Conservation (phyloP, 2,329 filamentous ascomycete species). For the Fusarium sp. region DNA sequence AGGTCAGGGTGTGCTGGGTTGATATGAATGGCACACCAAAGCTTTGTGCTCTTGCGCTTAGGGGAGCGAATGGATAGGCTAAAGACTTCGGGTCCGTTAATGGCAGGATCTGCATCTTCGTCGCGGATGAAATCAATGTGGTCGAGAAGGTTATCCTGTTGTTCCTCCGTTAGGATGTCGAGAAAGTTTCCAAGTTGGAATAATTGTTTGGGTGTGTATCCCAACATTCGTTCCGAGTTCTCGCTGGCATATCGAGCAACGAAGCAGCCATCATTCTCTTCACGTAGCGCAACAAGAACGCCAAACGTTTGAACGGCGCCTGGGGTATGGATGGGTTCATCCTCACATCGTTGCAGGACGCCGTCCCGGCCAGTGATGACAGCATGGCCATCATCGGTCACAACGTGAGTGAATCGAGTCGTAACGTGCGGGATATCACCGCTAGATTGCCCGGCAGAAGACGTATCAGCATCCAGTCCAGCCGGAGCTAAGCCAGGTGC, state of each 20-base stretch:
- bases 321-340: slow-evolving; percentile 89
- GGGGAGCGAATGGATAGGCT: slow-evolving; percentile 75
- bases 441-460: slow-evolving; percentile 38
- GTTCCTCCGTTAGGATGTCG: slow-evolving; percentile 85
- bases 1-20: slow-evolving; percentile 73
- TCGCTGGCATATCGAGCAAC: slow-evolving; percentile 80
- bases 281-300: slow-evolving; percentile 75
- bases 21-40: slow-evolving; percentile 90
- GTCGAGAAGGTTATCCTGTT: slow-evolving; percentile 83
- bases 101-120: slow-evolving; percentile 76
- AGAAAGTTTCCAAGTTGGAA: slow-evolving; percentile 80
- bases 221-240: slow-evolving; percentile 78
- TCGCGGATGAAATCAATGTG: slow-evolving; percentile 90
- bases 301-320: slow-evolving; percentile 85
- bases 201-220: slow-evolving; percentile 78
- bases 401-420: slow-evolving; percentile 78
- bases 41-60: slow-evolving; percentile 66
- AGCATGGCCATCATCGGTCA: slow-evolving; percentile 80
- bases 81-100: slow-evolving; percentile 87
- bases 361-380: slow-evolving; percentile 83
- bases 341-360: slow-evolving; percentile 81
- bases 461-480: slow-evolving; percentile 20
- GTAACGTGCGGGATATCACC: slow-evolving; percentile 64
- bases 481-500: not conserved
- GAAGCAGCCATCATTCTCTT: slow-evolving; percentile 73